These are phyloP conservation scores for Globisporangium emineosum DNA, from an alignment of 352 stramenopile genomes.

Conservation along the genomic window DNA sequence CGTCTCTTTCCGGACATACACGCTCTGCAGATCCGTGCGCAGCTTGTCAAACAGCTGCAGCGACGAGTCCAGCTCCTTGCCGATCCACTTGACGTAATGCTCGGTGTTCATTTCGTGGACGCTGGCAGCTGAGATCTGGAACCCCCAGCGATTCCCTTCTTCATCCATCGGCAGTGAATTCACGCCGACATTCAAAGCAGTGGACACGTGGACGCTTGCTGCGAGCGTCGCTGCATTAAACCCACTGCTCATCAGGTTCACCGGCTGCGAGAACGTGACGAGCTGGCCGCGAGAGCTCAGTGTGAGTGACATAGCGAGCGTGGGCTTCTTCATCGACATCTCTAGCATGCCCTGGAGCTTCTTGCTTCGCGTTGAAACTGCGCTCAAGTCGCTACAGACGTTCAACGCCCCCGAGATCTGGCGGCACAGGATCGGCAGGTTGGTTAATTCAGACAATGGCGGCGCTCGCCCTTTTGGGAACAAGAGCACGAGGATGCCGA, in stretches of 20 bases:
- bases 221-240: constrained; percentile 31
- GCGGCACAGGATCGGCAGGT: constrained; percentile 53
- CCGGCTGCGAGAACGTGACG: constrained; percentile 47
- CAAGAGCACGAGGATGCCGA: constrained; percentile 64
- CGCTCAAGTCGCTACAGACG: constrained; percentile 60
- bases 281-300: constrained; percentile 48
- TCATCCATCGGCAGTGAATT: constrained; percentile 46
- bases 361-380: constrained; percentile 34
- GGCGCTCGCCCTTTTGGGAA: constrained; percentile 33
- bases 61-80: constrained; percentile 28
- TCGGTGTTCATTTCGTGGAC: constrained; percentile 48
- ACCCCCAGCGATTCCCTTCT: constrained; percentile 51
- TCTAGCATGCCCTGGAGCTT: constrained; percentile 55
- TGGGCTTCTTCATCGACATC: constrained; percentile 27
- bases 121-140: constrained; percentile 39
- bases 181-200: constrained; percentile 32
- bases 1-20: constrained; percentile 49
- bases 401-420: constrained; percentile 71
- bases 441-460: constrained; percentile 38
- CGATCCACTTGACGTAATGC: constrained; percentile 62
- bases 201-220: constrained; percentile 24
- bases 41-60: constrained; percentile 40
- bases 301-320: constrained; percentile 39
- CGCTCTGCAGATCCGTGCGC: constrained; percentile 52
- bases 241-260: constrained; percentile 41